Base-by-base conservation (phyloP, 208 protist species). In the Blechomonas ayalai region DNA sequence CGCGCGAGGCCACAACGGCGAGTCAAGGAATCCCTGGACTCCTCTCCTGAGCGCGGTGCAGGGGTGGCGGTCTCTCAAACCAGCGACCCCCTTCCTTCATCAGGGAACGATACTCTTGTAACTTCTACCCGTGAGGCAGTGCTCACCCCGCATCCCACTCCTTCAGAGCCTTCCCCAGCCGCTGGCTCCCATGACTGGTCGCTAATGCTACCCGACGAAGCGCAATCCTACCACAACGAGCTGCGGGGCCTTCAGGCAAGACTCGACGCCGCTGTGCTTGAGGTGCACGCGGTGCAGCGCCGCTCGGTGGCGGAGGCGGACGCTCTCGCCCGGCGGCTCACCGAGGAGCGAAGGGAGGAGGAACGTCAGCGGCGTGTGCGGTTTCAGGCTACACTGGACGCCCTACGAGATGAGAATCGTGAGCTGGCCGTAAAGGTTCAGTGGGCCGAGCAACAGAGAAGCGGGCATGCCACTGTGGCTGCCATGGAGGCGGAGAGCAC, bases 331-430 rank as follows among this genome's bases (percentile, higher is more conserved):
- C 44, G 33, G 27, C 46, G 57, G 20, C 22, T 73, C 7, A 40
- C 69, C n/a, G 19, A 46, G 7, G 40, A 7, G 15, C 59, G 64
- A 25, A 45, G 57, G n/a, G 58, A 56, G 19, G 72, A 81, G 4
- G 65, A 72, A 52, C 64, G 62, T 6, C 36, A 36, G 36, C 61
- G 45, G 18, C 63, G 72, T 0, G 38, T 55, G 36, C 45, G 76
- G 62, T 81, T 82, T 28, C 68, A 86, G 39, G 29, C 60, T 19
- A 39, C 59, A 13, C 54, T 86, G 13, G 52, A 63, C 42, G 33
- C 41, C 15, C 52, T 86, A 19, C 52, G 65, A 0, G 65, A 70
- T 26, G 71, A 82, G 51, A 81, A 81, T 34, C 38, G 47, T 1
- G 62, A 74, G n/a, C 45, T 86, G 34, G 55, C 39, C 16, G 32